Evolutionary conservation across 345 rosid genomes (phyloP).

Genomic region (Psidium guajava): DNA sequence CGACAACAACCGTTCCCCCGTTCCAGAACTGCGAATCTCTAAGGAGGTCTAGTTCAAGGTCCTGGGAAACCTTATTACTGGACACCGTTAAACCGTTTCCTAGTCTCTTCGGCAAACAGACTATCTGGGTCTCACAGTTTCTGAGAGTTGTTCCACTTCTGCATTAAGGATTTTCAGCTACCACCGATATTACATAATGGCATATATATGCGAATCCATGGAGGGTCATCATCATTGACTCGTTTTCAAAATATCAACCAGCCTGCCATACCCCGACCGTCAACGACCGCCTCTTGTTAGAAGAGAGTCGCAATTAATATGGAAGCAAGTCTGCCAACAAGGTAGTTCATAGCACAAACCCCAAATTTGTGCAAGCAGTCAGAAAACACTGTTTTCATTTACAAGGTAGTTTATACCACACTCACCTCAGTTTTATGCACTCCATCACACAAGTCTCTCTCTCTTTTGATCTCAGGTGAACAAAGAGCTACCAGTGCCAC

Average conservation of each 20-base stretch:
- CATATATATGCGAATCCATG: too few species aligned
- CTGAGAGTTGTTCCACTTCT: neutral
- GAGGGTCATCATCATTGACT: too few species aligned
- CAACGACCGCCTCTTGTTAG: neutral
- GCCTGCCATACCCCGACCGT: neutral
- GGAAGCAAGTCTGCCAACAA: neutral
- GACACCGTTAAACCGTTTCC: accelerated
- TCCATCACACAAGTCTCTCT: neutral
- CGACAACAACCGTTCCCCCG: neutral
- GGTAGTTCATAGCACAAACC: neutral
- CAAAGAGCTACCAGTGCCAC: neutral
- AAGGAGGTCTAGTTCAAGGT: neutral
- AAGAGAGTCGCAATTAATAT: neutral
- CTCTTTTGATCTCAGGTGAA: neutral
- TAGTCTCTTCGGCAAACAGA: neutral
- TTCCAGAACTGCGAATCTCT: neutral
- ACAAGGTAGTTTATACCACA: neutral
- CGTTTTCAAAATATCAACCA: too few species aligned
- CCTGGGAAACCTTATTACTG: neutral
- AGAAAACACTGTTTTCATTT: neutral
- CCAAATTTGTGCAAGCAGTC: neutral
- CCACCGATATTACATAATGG: too few species aligned
- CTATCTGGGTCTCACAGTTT: neutral
- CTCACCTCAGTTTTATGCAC: neutral
- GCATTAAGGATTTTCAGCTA: neutral